Percentiles rank a stretch among this genome's conserved stretches.
These are phyloP conservation scores for Solanum lignicaule DNA, from an alignment of 257 asterid genomes.

Conservation along the genomic window DNA sequence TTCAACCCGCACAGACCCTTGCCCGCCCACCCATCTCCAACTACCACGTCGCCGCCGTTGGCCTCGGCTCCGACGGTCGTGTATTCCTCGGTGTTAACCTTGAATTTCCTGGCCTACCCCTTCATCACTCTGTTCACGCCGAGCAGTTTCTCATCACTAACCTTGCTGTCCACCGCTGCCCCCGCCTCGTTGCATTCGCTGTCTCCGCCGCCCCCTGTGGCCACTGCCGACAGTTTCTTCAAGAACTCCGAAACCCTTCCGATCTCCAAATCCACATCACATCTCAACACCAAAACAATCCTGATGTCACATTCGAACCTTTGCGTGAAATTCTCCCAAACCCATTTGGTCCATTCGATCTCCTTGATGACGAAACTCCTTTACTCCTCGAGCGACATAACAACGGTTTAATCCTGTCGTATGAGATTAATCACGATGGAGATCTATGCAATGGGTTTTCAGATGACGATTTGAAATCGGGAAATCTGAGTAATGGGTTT, in stretches of 20 bases:
- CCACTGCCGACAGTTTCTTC: constrained; percentile 92
- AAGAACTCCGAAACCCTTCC: constrained; percentile 61
- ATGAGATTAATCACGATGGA: neutral
- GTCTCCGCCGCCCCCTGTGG: constrained; percentile 97
- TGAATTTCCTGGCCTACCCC: constrained; percentile 73
- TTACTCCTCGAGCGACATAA: constrained; percentile 52
- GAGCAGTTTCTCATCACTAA: constrained; percentile 80
- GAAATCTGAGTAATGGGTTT: constrained; percentile 23
- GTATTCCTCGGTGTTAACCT: constrained; percentile 70
- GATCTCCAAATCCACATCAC: constrained; percentile 43
- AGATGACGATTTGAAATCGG: constrained; percentile 2
- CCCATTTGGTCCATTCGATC: constrained; percentile 81
- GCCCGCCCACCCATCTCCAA: constrained; percentile 87
- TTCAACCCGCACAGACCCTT: constrained; percentile 48
- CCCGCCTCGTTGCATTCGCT: constrained; percentile 45
- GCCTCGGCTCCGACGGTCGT: constrained; percentile 87
- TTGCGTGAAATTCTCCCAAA: constrained; percentile 39
- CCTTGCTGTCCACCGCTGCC: constrained; percentile 45
- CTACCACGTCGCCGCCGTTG: constrained; percentile 71
- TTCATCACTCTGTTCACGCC: constrained; percentile 83
- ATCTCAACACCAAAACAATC: constrained; percentile 9
- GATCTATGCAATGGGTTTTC: constrained; percentile 26
- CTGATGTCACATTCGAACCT: constrained; percentile 24
- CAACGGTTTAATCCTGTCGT: constrained; percentile 20
- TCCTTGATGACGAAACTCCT: constrained; percentile 53